Conservation (phyloP, 164 flowering plant species). For the Dillenia suffruticosa region DNA sequence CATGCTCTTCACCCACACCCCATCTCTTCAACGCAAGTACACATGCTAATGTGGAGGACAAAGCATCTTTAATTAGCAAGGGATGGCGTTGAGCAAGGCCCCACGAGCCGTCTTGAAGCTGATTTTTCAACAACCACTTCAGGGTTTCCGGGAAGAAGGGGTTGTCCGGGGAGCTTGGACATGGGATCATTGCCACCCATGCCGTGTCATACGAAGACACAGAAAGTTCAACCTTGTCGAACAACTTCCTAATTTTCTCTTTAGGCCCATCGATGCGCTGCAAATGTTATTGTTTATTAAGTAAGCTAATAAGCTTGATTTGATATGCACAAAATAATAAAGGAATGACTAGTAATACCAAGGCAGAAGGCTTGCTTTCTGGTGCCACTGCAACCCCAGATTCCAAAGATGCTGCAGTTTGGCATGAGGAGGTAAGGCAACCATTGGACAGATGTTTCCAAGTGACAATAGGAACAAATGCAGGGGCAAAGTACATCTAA, state of each 20-base stretch:
- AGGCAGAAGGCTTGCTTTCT: too few species aligned
- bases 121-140: constrained; percentile 73
- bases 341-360: too few species aligned
- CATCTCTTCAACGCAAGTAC: constrained; percentile 78
- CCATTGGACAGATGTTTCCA: too few species aligned
- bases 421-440: too few species aligned
- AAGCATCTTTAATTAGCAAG: constrained; percentile 47
- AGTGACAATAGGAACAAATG: too few species aligned
- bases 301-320: too few species aligned
- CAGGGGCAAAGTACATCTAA: too few species aligned
- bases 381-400: too few species aligned
- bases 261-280: constrained; percentile 37
- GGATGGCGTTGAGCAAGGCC: constrained; percentile 42
- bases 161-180: constrained; percentile 30
- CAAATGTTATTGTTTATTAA: not conserved
- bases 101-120: constrained; percentile 85
- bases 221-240: constrained; percentile 56
- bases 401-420: too few species aligned
- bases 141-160: constrained; percentile 76
- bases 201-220: constrained; percentile 92
- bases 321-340: too few species aligned
- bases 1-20: constrained; percentile 67
- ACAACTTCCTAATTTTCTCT: constrained; percentile 53
- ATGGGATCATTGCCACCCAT: constrained; percentile 96
- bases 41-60: constrained; percentile 75